Base-by-base conservation (phyloP, 805 yeast species). In the Sugiyamaella chiloensis region DNA sequence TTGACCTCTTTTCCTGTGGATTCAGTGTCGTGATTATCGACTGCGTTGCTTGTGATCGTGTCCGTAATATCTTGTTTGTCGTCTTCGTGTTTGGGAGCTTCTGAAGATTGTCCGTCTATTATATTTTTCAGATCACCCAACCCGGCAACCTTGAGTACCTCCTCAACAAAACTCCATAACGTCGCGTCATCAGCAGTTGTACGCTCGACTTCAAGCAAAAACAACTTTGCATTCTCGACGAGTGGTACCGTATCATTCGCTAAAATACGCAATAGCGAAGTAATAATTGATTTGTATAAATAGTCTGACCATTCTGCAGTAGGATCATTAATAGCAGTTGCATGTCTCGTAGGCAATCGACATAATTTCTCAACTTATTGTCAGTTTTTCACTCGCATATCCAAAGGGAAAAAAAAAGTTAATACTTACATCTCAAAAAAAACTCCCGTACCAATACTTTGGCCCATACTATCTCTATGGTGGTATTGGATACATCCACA, bases 391-490 rank as follows among this genome's bases (percentile, higher is more conserved):
- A 11, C 37, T 26, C n/a, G 24, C 19, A n/a, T 36, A 14, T 12
- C 16, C 26, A 19, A 11, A 11, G 20, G 24, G 5, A 8, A 12
- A 6, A 8, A 21, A n/a, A 12, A 7, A 16, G 11, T 17, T 26
- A n/a, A 12, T 14, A 42, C 51, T 47, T 42, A 42, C 51, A 69
- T 5, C 72, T 57, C 20, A 66, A 48, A 23, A 69, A 50, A 41
- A 62, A 69, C 49, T 69, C 73, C 16, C 73, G 61, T 17, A 69
- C 43, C 20, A 56, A 54, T n/a, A 64, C 53, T 19, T 65, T 58
- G 12, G 53, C 51, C 68, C 70, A 67, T 16, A 69, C 51, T 36
- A 60, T 45, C 26, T 60, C 39, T 66, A 63, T 26, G 45, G 51
- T 6, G 70, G 69, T 5, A 60, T 58, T 20, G 54, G 57, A 11